Conservation (phyloP, 2,329 filamentous ascomycete species). For the Colletotrichum aenigma region DNA sequence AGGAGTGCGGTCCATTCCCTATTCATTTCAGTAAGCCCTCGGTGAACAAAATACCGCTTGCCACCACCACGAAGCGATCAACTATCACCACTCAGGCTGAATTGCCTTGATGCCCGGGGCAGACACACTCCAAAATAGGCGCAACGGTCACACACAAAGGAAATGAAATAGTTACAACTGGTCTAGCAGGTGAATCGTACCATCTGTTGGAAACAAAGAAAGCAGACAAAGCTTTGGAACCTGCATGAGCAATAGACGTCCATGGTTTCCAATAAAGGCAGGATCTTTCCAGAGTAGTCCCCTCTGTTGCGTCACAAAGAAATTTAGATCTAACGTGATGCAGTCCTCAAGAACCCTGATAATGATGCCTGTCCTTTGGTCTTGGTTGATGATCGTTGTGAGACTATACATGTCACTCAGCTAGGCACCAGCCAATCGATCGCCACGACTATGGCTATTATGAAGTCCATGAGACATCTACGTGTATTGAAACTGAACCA, state of each 20-base stretch:
- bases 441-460: background rate
- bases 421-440: background rate
- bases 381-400: background rate
- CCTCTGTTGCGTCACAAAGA: background rate
- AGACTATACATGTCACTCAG: rapidly evolving
- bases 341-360: background rate
- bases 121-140: rapidly evolving
- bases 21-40: background rate
- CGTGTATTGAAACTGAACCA: background rate
- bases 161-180: background rate
- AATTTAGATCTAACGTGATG: background rate
- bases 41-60: background rate
- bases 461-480: background rate
- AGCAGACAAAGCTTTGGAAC: background rate
- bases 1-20: background rate
- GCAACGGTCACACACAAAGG: background rate
- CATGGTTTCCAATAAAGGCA: background rate
- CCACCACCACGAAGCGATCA: background rate
- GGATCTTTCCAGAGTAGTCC: background rate
- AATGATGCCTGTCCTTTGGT: background rate
- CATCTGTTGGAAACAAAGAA: background rate
- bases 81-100: background rate
- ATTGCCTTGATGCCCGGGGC: rapidly evolving
- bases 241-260: background rate
- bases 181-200: background rate